Evolutionary conservation across 192 early-diverging fungal species (phyloP).

Genomic region (Glomus cerebriforme): DNA sequence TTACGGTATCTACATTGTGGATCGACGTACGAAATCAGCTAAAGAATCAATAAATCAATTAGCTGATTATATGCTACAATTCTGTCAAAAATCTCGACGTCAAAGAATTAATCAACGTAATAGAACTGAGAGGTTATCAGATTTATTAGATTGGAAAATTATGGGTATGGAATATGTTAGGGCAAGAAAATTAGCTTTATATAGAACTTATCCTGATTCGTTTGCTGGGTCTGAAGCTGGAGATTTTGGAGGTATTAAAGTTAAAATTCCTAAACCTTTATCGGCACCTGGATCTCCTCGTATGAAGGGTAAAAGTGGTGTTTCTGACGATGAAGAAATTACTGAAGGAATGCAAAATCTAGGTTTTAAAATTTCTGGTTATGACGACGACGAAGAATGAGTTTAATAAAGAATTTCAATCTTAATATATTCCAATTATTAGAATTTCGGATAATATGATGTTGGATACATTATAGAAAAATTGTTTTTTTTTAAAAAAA

Average conservation of each 20-base stretch:
- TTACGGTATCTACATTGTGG: conserved; percentile 97
- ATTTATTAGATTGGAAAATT: conserved; percentile 97
- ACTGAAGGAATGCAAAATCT: conserved; percentile 32
- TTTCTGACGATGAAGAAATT: conserved; percentile 45
- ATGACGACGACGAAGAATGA: background rate
- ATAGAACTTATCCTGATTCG: conserved; percentile 85
- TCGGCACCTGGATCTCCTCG: conserved; percentile 85
- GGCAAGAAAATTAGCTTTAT: conserved; percentile 90
- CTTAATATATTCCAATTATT: too few relatives aligned
- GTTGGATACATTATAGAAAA: too few relatives aligned
- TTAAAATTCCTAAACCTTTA: conserved; percentile 85
- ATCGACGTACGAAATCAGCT: conserved; percentile 87
- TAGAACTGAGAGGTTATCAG: conserved; percentile 91
- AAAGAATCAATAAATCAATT: conserved; percentile 93
- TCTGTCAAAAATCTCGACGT: conserved; percentile 92
- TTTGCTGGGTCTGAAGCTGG: conserved; percentile 70
- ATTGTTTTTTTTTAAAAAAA: too few relatives aligned
- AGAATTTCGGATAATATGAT: too few relatives aligned
- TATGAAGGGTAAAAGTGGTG: conserved; percentile 44
- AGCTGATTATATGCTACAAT: conserved; percentile 85
- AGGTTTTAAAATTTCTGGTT: background rate
- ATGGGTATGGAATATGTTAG: conserved; percentile 99
- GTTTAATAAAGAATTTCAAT: background rate
- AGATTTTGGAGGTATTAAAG: conserved; percentile 53
- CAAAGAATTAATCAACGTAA: conserved; percentile 99